Conservation (phyloP, 495 filamentous ascomycete genomes). For the Aspergillus funiculosus region DNA sequence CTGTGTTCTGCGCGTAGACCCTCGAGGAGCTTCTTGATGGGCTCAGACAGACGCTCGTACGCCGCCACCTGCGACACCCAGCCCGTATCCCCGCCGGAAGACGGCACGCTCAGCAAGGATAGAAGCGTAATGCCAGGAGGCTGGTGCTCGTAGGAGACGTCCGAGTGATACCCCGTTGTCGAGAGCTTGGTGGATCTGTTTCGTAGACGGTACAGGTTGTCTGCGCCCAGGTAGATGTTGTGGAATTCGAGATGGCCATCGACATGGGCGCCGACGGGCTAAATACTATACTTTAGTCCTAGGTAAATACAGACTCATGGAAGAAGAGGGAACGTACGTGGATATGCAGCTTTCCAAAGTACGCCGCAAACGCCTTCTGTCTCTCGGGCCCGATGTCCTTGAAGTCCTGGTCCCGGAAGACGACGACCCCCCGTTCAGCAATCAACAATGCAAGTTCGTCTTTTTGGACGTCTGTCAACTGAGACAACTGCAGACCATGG, state of each 20-base stretch:
- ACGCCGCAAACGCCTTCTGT: conserved; percentile 57
- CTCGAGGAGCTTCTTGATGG: conserved; percentile 67
- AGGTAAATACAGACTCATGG: no score
- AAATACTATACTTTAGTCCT: no score
- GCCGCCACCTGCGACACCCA: conserved; percentile 71
- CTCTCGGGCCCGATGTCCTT: conserved; percentile 53
- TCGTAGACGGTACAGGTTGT: conserved; percentile 4
- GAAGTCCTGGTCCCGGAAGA: conserved; percentile 64
- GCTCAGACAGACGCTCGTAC: conserved; percentile 61
- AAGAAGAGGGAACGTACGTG: background rate
- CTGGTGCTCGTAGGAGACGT: conserved; percentile 69
- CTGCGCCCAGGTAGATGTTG: conserved; percentile 8
- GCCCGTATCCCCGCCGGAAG: conserved; percentile 62
- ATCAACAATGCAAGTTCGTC: conserved; percentile 70
- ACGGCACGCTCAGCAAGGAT: conserved; percentile 62
- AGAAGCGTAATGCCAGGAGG: conserved; percentile 73
- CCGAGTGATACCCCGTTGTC: conserved; percentile 4
- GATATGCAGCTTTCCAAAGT: conserved; percentile 62
- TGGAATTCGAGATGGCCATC: conserved; percentile 4
- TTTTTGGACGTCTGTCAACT: conserved; percentile 62
- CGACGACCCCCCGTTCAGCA: conserved; percentile 65
- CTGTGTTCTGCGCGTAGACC: conserved; percentile 66
- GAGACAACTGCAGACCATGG: conserved; percentile 60
- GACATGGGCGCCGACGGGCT: conserved; percentile 2
- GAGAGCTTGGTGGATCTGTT: background rate